Percentiles rank a stretch among this genome's conserved stretches.
Evolutionary conservation across 2,329 filamentous ascomycete species (phyloP).

Genomic region (Pyrenochaeta sp.): DNA sequence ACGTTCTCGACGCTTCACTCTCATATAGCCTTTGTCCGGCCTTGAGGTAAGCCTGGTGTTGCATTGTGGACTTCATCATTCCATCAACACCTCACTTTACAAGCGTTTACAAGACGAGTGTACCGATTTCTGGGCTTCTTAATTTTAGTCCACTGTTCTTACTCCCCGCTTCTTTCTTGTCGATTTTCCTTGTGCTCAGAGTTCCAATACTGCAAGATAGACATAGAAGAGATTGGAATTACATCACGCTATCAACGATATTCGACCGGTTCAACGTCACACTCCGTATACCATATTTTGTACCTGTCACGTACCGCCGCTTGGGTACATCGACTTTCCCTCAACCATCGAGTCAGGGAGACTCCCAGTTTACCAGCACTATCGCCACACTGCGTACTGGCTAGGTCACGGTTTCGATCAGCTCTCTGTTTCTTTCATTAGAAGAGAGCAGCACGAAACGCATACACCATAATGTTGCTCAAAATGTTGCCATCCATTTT

Average conservation of each 20-base stretch:
- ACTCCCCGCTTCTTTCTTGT: too few relatives aligned
- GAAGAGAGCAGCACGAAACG: not conserved
- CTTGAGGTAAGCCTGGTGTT: not conserved
- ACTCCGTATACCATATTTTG: not conserved
- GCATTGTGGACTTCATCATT: not conserved
- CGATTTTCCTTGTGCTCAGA: not conserved
- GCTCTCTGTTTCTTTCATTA: not conserved
- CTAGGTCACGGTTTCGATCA: not conserved
- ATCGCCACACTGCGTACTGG: not conserved
- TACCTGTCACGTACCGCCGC: not conserved
- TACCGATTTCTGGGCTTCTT: too few relatives aligned
- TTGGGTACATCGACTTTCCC: not conserved
- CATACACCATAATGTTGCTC: not conserved
- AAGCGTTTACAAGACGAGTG: too few relatives aligned
- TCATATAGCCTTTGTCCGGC: not conserved
- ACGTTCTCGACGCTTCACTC: not conserved
- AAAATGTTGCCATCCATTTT: conserved; percentile 1
- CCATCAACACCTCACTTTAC: not conserved
- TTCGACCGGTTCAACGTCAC: not conserved
- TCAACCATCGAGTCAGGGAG: not conserved
- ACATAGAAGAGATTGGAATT: not conserved
- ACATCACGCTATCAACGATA: not conserved
- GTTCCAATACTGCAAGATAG: not conserved
- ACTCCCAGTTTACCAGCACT: not conserved
- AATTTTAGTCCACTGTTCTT: too few relatives aligned